Percentiles rank a stretch among this genome's conserved stretches.
Conservation (phyloP, 2,329 filamentous ascomycete genomes). For the Pseudocercospora fijiensis region DNA sequence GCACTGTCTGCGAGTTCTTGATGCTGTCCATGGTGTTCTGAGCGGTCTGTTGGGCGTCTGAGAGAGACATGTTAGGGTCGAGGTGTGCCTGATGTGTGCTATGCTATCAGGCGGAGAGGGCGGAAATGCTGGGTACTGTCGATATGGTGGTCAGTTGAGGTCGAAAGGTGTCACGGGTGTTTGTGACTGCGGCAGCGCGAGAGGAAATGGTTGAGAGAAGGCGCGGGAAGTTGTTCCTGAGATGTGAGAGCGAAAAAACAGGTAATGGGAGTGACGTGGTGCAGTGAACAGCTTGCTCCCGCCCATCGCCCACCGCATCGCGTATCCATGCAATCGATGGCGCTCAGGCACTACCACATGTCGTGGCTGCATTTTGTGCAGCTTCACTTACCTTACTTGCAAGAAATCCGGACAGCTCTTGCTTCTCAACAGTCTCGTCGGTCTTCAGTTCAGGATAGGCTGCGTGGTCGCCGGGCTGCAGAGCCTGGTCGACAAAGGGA, state of each 20-base stretch:
- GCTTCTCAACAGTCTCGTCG: slow-evolving; percentile 24
- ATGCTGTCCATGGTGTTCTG: slow-evolving; percentile 50
- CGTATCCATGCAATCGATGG: neutral
- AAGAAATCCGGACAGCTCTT: slow-evolving; percentile 41
- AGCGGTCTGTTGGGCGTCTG: slow-evolving; percentile 52
- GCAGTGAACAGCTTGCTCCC: slow-evolving; percentile 8
- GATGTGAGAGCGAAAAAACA: neutral
- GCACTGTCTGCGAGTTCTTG: slow-evolving; percentile 51
- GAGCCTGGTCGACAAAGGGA: slow-evolving; percentile 2
- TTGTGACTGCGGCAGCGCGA: neutral
- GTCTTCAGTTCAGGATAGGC: slow-evolving; percentile 5
- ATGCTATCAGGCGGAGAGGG: slow-evolving; percentile 13
- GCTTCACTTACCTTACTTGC: slow-evolving; percentile 44
- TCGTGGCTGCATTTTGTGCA: slow-evolving; percentile 5
- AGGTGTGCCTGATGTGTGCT: slow-evolving; percentile 9
- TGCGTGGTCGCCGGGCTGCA: neutral
- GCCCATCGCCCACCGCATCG: too few species aligned
- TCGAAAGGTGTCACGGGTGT: neutral
- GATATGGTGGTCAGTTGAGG: slow-evolving; percentile 22
- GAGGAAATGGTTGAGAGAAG: neutral
- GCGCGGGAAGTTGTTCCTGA: neutral
- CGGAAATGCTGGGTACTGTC: slow-evolving; percentile 20
- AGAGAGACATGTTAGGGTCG: slow-evolving; percentile 24
- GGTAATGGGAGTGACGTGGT: slow-evolving; percentile 8
- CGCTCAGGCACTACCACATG: slow-evolving; percentile 11